phyloP scores from a whole-genome alignment of 1,284 basidiomycete genomes.

The Gomphus bonarii region DNA sequence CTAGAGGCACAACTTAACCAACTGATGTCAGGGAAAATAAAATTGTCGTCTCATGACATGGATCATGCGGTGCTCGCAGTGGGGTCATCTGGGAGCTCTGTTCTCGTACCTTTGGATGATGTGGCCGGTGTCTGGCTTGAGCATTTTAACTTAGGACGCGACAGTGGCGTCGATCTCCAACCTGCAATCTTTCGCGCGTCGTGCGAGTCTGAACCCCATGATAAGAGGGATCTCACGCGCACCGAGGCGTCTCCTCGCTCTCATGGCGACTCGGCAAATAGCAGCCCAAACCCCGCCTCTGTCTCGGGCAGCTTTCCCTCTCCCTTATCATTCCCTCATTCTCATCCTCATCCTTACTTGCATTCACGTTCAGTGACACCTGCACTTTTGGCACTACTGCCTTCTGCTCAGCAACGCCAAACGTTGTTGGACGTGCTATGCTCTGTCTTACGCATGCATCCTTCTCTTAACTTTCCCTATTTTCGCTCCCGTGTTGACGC shows the following conservation, averaged over 20 bases:
- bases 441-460: slow-evolving; percentile 36
- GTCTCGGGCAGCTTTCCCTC: slow-evolving; percentile 8
- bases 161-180: slow-evolving; percentile 8
- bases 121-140: slow-evolving; percentile 49
- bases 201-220: neutral
- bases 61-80: slow-evolving; percentile 32
- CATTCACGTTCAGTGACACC: slow-evolving; percentile 28
- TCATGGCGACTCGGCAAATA: neutral
- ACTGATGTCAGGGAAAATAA: slow-evolving; percentile 27
- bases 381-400: slow-evolving; percentile 29
- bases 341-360: slow-evolving; percentile 10
- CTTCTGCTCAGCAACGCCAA: slow-evolving; percentile 28
- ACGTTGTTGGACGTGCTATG: slow-evolving; percentile 30
- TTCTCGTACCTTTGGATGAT: slow-evolving; percentile 46
- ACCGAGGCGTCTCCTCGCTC: slow-evolving; percentile 4
- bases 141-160: slow-evolving; percentile 28
- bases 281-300: neutral
- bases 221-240: neutral
- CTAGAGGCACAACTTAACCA: slow-evolving; percentile 38
- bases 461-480: slow-evolving; percentile 40
- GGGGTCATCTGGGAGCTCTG: slow-evolving; percentile 34
- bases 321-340: slow-evolving; percentile 9
- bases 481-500: slow-evolving; percentile 35
- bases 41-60: slow-evolving; percentile 28
- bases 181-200: slow-evolving; percentile 4